Base-by-base conservation (phyloP, 2,329 filamentous ascomycete genomes). In the Penicillium sp. region DNA sequence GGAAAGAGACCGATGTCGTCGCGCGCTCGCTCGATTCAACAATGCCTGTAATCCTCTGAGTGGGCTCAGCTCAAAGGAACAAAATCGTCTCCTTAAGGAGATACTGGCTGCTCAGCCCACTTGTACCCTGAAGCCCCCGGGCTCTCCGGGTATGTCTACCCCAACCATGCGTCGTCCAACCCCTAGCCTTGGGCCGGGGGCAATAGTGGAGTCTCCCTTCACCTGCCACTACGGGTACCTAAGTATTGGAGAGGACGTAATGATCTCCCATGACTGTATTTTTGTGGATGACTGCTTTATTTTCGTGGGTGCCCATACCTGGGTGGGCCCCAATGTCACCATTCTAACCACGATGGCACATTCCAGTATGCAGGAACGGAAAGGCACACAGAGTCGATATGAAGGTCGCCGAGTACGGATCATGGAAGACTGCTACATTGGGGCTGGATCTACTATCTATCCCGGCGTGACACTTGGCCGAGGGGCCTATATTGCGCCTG, bases 201-300 rank as follows among this genome's bases (percentile, higher is more conserved):
- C 90, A 5, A 81, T 88, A 43, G 89, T 99, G 26, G 91, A 96
- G 68, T 86, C 90, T 3, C 93, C 93, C 0, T 98, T 99, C 73
- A 87, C 83, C 47, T 97, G 93, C 72, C 92, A 97, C 68, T 97
- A 97, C 69, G 95, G 95, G 0, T 98, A 99, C 73, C 89, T 98
- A 66, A 84, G 84, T 48, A 90, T 99, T 63, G 93, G 90, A 13
- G 88, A 93, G 65, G 88, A 95, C 62, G 91, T 96, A 3, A 84
- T 88, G 54, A 90, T 99, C 63, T 90, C 89, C 19, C 84, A 90
- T 54, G 90, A 91, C 68, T 97, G 93, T 74, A 88, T 87, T 26
- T 88, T 98, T 69, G 86, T 93, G 55, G 95, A 99, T 71, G 88
- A 92, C n/a, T 90, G 88, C 70, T 83, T 87, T 61, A 89, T 98